Evolutionary conservation across 78 protist genomes (phyloP).

Genomic region (Isochrysis galbana): DNA sequence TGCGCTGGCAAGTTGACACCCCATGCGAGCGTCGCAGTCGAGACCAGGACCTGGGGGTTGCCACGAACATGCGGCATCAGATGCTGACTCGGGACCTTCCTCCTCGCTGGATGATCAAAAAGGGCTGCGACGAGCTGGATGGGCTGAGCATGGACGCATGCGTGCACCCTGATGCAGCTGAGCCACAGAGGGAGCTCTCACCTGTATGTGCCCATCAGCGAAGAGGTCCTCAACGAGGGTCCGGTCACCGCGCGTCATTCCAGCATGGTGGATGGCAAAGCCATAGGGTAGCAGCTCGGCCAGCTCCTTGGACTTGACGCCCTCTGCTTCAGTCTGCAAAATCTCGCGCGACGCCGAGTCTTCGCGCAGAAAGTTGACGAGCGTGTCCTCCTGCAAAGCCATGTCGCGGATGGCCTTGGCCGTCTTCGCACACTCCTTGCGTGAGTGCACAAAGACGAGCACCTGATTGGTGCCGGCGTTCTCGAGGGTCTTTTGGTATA

Average conservation of each 20-base stretch:
- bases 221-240: conserved; percentile 91
- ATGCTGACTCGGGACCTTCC: background rate
- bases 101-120: no score
- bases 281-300: conserved; percentile 93
- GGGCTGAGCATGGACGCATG: no score
- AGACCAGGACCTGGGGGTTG: conserved; percentile 75
- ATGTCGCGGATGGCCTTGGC: conserved; percentile 63
- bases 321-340: conserved; percentile 63
- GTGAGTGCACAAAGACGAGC: conserved; percentile 96
- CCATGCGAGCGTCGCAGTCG: conserved; percentile 99
- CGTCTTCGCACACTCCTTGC: conserved; percentile 96
- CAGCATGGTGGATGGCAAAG: conserved; percentile 98
- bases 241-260: conserved; percentile 79
- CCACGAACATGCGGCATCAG: background rate
- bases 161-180: no score
- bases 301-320: conserved; percentile 58
- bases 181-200: no score
- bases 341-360: conserved; percentile 67
- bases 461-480: conserved; percentile 74
- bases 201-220: conserved; percentile 81
- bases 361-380: conserved; percentile 57
- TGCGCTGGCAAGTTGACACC: conserved; percentile 99
- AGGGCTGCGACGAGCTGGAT: no score
- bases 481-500: conserved; percentile 81
- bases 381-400: conserved; percentile 63